A percentile compares a stretch with the other conserved stretches of the same genome.
Conservation (phyloP, 768 basidiomycete species). For the Termitomyces sp. region DNA sequence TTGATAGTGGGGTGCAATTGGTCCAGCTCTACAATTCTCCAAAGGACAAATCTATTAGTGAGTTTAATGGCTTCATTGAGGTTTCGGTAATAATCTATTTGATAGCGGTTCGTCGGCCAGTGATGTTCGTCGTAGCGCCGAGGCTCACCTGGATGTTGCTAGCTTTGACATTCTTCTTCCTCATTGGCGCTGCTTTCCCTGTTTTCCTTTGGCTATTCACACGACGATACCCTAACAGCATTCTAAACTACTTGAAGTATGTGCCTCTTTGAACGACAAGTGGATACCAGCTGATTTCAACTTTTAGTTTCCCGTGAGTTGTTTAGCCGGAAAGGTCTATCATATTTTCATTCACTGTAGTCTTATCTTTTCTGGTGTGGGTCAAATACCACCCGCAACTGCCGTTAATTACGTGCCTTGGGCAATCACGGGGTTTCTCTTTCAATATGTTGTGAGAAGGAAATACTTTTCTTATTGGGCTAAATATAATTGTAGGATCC, state of each 20-base stretch:
- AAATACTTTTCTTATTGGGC: slow-evolving; percentile 70
- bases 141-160: not conserved
- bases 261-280: slow-evolving; percentile 18
- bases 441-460: slow-evolving; percentile 67
- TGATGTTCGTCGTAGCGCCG: not conserved
- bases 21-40: slow-evolving; percentile 55
- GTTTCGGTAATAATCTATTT: not conserved
- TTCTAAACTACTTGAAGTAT: slow-evolving; percentile 65
- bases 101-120: slow-evolving; percentile 15
- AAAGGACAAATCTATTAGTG: slow-evolving; percentile 56
- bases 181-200: slow-evolving; percentile 65
- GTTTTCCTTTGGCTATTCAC: slow-evolving; percentile 57
- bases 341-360: slow-evolving; percentile 19
- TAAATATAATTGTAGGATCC: slow-evolving; percentile 64
- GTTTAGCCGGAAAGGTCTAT: not conserved
- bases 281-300: not conserved
- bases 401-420: slow-evolving; percentile 84
- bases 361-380: slow-evolving; percentile 67
- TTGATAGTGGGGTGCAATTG: slow-evolving; percentile 59
- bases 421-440: slow-evolving; percentile 70
- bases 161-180: slow-evolving; percentile 68
- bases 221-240: slow-evolving; percentile 56
- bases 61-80: slow-evolving; percentile 13
- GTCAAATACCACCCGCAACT: slow-evolving; percentile 74
- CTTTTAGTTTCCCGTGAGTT: slow-evolving; percentile 43